A percentile compares a stretch with the other conserved stretches of the same genome.
Conservation (phyloP, 75 land plant species). For the Adiantum capillusveneris region DNA sequence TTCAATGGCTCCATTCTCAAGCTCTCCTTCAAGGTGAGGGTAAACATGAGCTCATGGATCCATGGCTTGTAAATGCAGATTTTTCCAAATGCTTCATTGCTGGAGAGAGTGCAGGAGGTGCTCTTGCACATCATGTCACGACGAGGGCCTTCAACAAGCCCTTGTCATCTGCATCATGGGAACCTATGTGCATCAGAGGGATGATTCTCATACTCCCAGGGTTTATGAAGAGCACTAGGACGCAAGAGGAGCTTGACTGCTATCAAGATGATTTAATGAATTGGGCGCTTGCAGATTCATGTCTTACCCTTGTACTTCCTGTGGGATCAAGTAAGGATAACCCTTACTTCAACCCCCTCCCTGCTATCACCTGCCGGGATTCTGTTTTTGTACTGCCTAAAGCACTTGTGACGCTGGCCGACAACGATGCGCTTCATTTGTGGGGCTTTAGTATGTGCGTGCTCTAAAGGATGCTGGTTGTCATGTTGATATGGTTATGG, state of each 20-base stretch:
- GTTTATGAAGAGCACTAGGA: constrained; percentile 2
- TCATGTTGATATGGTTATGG: background rate
- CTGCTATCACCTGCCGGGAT: background rate
- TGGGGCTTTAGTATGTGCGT: background rate
- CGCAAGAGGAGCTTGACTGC: background rate
- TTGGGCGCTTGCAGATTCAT: background rate
- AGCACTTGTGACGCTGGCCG: background rate
- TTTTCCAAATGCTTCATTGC: constrained; percentile 41
- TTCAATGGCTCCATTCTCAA: constrained; percentile 60
- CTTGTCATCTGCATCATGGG: background rate
- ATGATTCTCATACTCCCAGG: constrained; percentile 13
- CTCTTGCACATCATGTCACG: constrained; percentile 26
- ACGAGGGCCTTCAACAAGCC: too few relatives aligned
- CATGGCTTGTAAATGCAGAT: constrained; percentile 45
- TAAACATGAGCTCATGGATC: constrained; percentile 12
- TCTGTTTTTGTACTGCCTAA: background rate
- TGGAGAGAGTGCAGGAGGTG: constrained; percentile 29
- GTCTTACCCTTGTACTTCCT: background rate
- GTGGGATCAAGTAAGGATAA: background rate
- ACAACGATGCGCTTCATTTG: background rate
- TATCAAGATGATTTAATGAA: background rate
- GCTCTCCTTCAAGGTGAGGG: too few relatives aligned
- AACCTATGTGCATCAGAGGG: constrained; percentile 1
- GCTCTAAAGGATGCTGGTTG: background rate
- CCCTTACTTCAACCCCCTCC: background rate